Percentiles rank a stretch among this genome's conserved stretches.
Conservation (phyloP, 768 basidiomycete species). For the Tulasnella sp. region DNA sequence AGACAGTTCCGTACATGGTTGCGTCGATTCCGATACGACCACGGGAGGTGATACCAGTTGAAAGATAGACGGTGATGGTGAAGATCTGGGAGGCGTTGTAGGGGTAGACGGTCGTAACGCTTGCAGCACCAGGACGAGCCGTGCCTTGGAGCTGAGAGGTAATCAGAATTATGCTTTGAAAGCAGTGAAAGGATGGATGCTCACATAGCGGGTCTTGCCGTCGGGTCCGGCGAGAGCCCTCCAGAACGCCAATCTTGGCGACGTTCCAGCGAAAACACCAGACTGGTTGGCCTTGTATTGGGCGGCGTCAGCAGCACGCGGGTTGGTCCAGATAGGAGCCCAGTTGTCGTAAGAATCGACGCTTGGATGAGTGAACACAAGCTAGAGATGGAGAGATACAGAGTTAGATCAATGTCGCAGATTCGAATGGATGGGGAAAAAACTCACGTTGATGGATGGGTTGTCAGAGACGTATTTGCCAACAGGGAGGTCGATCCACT, state of each 20-base stretch:
- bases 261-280: conserved; percentile 56
- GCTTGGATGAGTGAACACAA: conserved; percentile 61
- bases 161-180: neutral
- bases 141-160: conserved; percentile 56
- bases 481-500: conserved; percentile 64
- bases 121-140: conserved; percentile 57
- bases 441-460: conserved; percentile 53
- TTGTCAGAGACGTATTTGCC: conserved; percentile 55
- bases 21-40: conserved; percentile 57
- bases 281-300: conserved; percentile 53
- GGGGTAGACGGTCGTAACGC: conserved; percentile 48
- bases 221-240: conserved; percentile 49
- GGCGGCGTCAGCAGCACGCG: conserved; percentile 54
- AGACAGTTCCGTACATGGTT: conserved; percentile 47
- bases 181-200: conserved; percentile 27
- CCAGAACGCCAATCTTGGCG: conserved; percentile 61
- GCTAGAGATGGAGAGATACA: conserved; percentile 37
- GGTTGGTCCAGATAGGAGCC: conserved; percentile 53
- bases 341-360: conserved; percentile 63
- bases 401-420: conserved; percentile 31
- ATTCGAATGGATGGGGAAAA: conserved; percentile 50
- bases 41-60: conserved; percentile 57
- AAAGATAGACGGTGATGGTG: conserved; percentile 63
- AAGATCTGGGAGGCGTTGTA: conserved; percentile 55
- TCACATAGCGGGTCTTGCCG: conserved; percentile 49